Base-by-base conservation (phyloP, 805 yeast genomes). In the Novakomyces olei region DNA sequence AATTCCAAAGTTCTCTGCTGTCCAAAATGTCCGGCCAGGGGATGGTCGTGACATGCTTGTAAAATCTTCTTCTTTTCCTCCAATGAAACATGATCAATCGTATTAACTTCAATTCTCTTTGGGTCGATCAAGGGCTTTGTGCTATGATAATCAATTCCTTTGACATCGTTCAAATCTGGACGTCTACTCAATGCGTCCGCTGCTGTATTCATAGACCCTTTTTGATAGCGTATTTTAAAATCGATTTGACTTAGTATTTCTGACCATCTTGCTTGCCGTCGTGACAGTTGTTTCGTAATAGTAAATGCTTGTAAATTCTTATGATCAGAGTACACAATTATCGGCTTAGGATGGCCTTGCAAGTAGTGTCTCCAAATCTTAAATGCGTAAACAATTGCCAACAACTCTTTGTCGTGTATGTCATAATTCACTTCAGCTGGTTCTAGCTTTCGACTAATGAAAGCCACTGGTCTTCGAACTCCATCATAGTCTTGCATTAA, bases 331-430 rank as follows among this genome's bases (percentile, higher is more conserved):
- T 8, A 12, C 14, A 26, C 8, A 7, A 10, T 12, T 10, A 26
- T 10, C 14, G 28, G 28, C 14, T 12, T 26, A 8, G 24, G n/a
- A 8, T 8, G 8, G 9, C 28, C 28, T n/a, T 8, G 7, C 14
- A 26, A 12, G 14, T 8, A 26, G 14, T 26, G 14, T 26, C 14
- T 7, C 28, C 28, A 26, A 7, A 10, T 7, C 14, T 7, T 26
- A 12, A 7, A 26, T 8, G 28, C 8, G 14, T 7, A 8, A 22
- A 8, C 6, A 10, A 26, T 26, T 6, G 28, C 28, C 9, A 7
- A 36, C n/a, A 33, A 31, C 19, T 36, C 39, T 16, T 36, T 36
- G n/a, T 36, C 39, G 7, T 36, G 30, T 5, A 29, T 32, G 15
- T 38, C 27, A 16, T 36, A 36, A 12, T 35, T 35, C 25, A 19